phyloP scores from a whole-genome alignment of 2,329 filamentous ascomycete genomes.

The Pseudocercospora crystallina region DNA sequence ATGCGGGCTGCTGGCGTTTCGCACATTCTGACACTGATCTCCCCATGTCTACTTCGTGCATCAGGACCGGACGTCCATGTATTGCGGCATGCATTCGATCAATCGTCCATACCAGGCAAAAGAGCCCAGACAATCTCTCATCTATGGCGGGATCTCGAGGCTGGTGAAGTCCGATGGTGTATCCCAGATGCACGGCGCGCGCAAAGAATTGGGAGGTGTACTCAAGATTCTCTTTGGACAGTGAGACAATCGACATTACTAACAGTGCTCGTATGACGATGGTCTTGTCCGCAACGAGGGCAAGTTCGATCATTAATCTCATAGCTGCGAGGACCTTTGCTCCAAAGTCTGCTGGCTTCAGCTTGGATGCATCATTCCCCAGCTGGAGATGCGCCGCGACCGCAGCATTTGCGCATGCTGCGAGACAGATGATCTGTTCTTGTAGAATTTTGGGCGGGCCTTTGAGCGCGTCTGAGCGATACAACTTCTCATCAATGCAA shows the following conservation, averaged over 20 bases:
- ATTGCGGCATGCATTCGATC: constrained; percentile 14
- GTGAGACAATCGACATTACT: constrained; percentile 10
- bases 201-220: constrained; percentile 14
- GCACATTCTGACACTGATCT: constrained; percentile 4
- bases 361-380: not conserved
- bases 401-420: not conserved
- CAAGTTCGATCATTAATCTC: constrained; percentile 10
- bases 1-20: constrained; percentile 1
- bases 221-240: constrained; percentile 12
- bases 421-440: constrained; percentile 12
- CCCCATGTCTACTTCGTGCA: constrained; percentile 15
- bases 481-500: constrained; percentile 1
- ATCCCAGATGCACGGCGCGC: constrained; percentile 9
- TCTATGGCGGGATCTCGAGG: constrained; percentile 10
- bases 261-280: constrained; percentile 8
- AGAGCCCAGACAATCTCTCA: constrained; percentile 5
- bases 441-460: not conserved
- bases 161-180: constrained; percentile 16
- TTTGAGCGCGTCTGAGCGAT: not conserved
- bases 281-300: constrained; percentile 5
- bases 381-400: constrained; percentile 1
- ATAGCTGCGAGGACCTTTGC: constrained; percentile 10
- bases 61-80: constrained; percentile 13
- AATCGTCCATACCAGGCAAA: constrained; percentile 12
- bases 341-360: constrained; percentile 5